Conservation (phyloP, 345 rosid genomes). For the Geranium brycei region DNA sequence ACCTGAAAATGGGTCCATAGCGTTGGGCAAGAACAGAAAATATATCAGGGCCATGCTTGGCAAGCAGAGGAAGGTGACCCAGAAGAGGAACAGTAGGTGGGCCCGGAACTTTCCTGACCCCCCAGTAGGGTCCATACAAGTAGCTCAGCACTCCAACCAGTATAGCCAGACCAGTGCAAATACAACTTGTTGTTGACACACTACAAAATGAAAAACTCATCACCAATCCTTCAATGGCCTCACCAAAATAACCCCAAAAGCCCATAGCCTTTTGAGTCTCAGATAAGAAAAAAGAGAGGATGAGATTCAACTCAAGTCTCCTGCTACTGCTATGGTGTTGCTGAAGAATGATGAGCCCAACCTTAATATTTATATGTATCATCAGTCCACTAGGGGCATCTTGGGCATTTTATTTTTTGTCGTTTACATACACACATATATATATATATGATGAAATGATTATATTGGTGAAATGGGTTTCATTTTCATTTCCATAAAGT, state of each 20-base stretch:
- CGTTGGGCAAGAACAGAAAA: conserved; percentile 66
- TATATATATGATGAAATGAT: not conserved
- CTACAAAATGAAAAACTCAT: not conserved
- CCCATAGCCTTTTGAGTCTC: not conserved
- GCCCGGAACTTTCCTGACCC: conserved; percentile 20
- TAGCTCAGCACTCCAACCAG: conserved; percentile 48
- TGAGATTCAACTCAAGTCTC: too few species aligned
- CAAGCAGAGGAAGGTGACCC: conserved; percentile 83
- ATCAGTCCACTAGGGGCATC: not conserved
- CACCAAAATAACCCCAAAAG: not conserved
- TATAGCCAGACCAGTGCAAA: conserved; percentile 43
- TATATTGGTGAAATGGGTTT: conserved; percentile 1
- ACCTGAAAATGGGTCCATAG: conserved; percentile 92
- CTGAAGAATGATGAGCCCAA: not conserved
- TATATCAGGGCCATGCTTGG: conserved; percentile 70
- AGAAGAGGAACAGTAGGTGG: conserved; percentile 28
- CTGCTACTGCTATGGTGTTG: not conserved
- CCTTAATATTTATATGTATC: not conserved
- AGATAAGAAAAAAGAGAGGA: too few species aligned
- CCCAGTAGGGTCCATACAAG: conserved; percentile 19
- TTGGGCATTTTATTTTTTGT: not conserved
- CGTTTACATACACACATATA: not conserved
- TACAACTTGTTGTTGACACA: not conserved
- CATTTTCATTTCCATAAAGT: not conserved
- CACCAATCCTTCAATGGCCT: not conserved